phyloP scores from a whole-genome alignment of 1,284 basidiomycete species.

The Trichosporon sp. region DNA sequence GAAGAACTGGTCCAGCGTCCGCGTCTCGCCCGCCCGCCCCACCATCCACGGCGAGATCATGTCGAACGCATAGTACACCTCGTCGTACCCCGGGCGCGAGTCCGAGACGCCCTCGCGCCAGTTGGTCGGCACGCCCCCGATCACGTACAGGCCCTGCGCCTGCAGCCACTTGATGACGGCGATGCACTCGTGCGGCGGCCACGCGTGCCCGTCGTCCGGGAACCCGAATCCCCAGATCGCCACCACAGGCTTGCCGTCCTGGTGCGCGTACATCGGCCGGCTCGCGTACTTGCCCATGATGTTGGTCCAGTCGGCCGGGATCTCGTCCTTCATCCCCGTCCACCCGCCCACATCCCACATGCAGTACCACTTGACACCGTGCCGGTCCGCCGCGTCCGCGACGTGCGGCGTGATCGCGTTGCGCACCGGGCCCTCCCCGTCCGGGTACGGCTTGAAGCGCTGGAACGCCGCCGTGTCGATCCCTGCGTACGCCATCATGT shows the following conservation, averaged over 20 bases:
- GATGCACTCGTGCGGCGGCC: slow-evolving; percentile 10
- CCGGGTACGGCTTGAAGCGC: slow-evolving; percentile 20
- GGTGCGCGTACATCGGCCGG: slow-evolving; percentile 13
- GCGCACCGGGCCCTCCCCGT: slow-evolving; percentile 19
- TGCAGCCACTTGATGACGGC: slow-evolving; percentile 19
- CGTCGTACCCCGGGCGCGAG: slow-evolving; percentile 12
- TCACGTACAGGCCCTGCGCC: slow-evolving; percentile 12
- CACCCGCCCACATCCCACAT: slow-evolving; percentile 22
- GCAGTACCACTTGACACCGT: slow-evolving; percentile 22
- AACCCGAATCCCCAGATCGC: slow-evolving; percentile 24
- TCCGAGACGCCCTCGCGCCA: slow-evolving; percentile 16
- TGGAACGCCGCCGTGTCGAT: slow-evolving; percentile 24
- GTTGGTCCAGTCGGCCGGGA: slow-evolving; percentile 17
- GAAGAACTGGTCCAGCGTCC: slow-evolving; percentile 15
- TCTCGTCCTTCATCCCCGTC: slow-evolving; percentile 9
- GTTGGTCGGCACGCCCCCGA: slow-evolving; percentile 23
- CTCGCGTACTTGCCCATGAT: slow-evolving; percentile 14
- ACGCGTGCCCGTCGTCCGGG: slow-evolving; percentile 17
- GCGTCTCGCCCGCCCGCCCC: slow-evolving; percentile 15
- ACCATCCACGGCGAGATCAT: slow-evolving; percentile 24
- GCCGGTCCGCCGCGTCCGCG: slow-evolving; percentile 8
- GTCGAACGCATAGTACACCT: slow-evolving; percentile 20
- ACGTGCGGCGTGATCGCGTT: slow-evolving; percentile 13
- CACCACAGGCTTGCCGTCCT: slow-evolving; percentile 22
- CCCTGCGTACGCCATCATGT: slow-evolving; percentile 16